Evolutionary conservation across 208 protist genomes (phyloP), one percentile per base, ranked within the genome.

Genomic region (Acanthamoeba sp.): DNA sequence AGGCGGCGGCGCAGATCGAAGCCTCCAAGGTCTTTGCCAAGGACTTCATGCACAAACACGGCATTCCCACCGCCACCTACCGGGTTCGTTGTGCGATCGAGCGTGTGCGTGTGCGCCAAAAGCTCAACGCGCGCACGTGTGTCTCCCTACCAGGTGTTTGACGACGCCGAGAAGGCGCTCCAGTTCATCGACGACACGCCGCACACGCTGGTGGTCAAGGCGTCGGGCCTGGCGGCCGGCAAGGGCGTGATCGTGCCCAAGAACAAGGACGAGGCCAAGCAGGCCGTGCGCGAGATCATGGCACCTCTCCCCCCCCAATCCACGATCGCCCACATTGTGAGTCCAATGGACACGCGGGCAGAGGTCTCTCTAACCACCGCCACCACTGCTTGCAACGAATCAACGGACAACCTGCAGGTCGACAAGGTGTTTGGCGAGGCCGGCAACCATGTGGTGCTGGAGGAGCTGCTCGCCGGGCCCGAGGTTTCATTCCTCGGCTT

Each of bases 11-110:
- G 22, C 64, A 95, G 57, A 91, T 98, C 20, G 97, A 98, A 66
- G 95, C 94, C 36, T 96, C 94, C 40, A 98, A 98, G 78, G 95
- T 93, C 22, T 98, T 97, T 55, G 96, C 95, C 24, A 98, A 98
- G 90, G 97, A 97, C 34, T 97, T 98, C 52, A 97, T 98, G 96
- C 50, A 71, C 14, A 22, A 12, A 1, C 42, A 87, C 78, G 7
- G 57, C 40, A 52, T 88, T 38, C 50, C 78, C 78, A 88, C 78
- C 36, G 40, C 78, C 36, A 27, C 50, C 34, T 88, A 62, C 34
- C 78, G 40, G 36, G 66, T 76, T 4, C 6, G 6, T 0, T 9
- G 12, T 10, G 7, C 66, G 6, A 7, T 69, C 62, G 29, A 27
- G 62, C 7, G n/a, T 69, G 29, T 34, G 22, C 4, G 62, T 69